Evolutionary conservation across 2,329 filamentous ascomycete species (phyloP), one percentile per base, ranked within the genome.

Genomic region (Claviceps maximensis): DNA sequence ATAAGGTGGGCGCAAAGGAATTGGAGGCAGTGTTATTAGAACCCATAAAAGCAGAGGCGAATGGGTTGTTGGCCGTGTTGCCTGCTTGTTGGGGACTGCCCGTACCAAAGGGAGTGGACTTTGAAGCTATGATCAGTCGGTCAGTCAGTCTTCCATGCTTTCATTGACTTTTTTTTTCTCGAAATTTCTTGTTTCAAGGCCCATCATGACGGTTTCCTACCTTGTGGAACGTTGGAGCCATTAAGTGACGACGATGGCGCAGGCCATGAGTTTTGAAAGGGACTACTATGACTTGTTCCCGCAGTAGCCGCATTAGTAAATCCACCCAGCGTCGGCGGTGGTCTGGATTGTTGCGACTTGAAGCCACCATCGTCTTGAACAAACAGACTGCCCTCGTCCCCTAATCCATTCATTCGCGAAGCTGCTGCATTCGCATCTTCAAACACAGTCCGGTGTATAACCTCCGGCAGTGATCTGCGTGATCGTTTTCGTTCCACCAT

Each of bases 401-500:
- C 46, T 10, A 50, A 36, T 31, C 59, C 56, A 15, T 60, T 61
- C 6, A 50, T 27, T 13, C 13, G 41, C 21, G 27, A 25, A 17
- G 45, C 50, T 38, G 50, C 57, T 38, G 50, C 57, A 13, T 27
- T 27, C 12, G 23, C 15, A 5, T 52, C 41, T 40, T 75, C 74
- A 49, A 69, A 78, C 12, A 82, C 67, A 1, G 78, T 82, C 36
- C 68, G 66, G 58, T 79, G 77, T 31, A 84, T 79, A 23, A 81
- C 67, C 27, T 77, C 69, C 2, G 78, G 72, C 2, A 84, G 67
- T 12, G 76, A 65, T 47, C 70, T 71, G 12, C 66, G 64, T 6
- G 73, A 73, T 27, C 82, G 77, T 62, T 85, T 85, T 49, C 69
- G 69, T 63, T 84, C 82, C 8, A 85, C 81, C 17, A 84, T 62